Conservation (phyloP, 2,329 filamentous ascomycete genomes). For the Cytospora piceae region DNA sequence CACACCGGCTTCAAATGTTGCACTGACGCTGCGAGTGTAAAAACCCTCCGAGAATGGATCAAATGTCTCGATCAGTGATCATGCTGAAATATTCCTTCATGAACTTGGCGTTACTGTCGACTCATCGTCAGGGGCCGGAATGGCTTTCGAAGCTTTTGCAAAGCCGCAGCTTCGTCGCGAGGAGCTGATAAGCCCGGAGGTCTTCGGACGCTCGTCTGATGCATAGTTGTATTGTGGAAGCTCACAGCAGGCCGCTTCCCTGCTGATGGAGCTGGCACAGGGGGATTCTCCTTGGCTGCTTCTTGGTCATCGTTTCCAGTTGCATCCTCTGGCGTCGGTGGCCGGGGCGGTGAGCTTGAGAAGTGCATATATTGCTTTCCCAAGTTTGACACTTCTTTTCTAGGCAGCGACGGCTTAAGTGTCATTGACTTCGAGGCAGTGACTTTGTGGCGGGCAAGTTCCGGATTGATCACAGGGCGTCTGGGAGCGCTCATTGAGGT, state of each 20-base stretch:
- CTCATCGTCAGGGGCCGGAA: conserved; percentile 62
- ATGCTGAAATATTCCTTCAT: not conserved
- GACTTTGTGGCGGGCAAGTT: conserved; percentile 46
- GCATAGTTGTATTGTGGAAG: conserved; percentile 55
- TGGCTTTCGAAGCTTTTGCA: conserved; percentile 57
- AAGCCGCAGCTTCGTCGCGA: conserved; percentile 49
- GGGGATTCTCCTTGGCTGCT: conserved; percentile 33
- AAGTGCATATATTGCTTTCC: conserved; percentile 59
- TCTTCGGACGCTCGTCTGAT: conserved; percentile 46
- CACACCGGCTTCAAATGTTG: not conserved
- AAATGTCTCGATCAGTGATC: not conserved
- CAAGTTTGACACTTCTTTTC: conserved; percentile 35
- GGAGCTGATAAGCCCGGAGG: conserved; percentile 45
- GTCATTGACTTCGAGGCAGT: conserved; percentile 41
- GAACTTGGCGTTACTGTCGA: conserved; percentile 39
- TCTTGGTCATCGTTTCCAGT: conserved; percentile 30
- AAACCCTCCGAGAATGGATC: not conserved
- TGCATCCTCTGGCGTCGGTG: conserved; percentile 32
- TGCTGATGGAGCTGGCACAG: conserved; percentile 36
- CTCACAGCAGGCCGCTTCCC: conserved; percentile 47
- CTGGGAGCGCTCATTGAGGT: not conserved
- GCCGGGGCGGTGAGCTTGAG: conserved; percentile 58
- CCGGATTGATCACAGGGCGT: conserved; percentile 13
- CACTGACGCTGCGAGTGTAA: not conserved
- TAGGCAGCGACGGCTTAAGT: conserved; percentile 38